Conservation (phyloP, 2,329 filamentous ascomycete species). For the Neurospora sp. region DNA sequence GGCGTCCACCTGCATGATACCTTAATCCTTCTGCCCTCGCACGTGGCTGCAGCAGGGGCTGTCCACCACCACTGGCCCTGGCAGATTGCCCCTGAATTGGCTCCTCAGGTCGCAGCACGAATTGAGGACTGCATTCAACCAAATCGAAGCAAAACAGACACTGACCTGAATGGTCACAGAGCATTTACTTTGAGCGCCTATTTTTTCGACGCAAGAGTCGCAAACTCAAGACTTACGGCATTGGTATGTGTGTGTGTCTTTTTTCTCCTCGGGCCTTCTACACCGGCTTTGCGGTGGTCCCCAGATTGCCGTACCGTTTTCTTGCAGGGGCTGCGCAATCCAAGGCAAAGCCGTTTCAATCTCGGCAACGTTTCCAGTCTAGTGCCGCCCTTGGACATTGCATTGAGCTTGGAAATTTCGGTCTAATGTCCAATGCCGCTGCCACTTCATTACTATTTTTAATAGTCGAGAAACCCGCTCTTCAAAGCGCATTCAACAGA, state of each 20-base stretch:
- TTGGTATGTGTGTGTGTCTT: not conserved
- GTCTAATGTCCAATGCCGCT: slow-evolving; percentile 18
- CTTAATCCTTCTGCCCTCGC: not conserved
- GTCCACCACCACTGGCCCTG: not conserved
- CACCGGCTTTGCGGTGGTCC: not conserved
- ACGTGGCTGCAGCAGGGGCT: not conserved
- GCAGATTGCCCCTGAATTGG: not conserved
- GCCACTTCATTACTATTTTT: slow-evolving; percentile 22
- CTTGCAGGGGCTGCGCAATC: slow-evolving; percentile 15
- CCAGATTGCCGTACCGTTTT: not conserved
- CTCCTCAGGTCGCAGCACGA: not conserved
- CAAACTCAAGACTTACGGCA: not conserved
- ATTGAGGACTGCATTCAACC: not conserved
- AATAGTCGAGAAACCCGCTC: slow-evolving; percentile 10
- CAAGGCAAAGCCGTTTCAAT: slow-evolving; percentile 27
- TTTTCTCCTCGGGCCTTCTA: not conserved
- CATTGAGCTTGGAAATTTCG: slow-evolving; percentile 25
- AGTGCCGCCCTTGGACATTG: slow-evolving; percentile 26
- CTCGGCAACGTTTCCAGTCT: slow-evolving; percentile 31
- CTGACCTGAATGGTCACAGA: not conserved
- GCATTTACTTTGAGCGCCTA: not conserved
- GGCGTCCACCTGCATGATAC: not conserved
- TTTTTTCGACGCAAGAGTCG: not conserved
- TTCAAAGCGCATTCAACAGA: slow-evolving; percentile 2
- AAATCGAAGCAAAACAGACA: not conserved